phyloP scores from a whole-genome alignment of 345 rosid species.

The Passiflora organensis region DNA sequence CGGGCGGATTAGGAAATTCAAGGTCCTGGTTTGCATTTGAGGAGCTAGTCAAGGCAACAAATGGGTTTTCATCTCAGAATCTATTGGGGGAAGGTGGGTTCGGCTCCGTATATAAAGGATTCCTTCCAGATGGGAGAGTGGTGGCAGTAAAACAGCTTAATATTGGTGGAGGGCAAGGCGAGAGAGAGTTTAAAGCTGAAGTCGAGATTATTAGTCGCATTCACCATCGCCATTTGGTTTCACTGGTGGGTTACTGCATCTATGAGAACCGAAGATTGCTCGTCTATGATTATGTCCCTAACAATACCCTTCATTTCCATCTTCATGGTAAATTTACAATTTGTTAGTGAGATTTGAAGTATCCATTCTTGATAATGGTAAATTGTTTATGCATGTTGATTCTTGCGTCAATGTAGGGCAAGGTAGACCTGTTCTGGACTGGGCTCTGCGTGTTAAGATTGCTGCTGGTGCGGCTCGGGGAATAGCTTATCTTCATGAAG shows the following conservation, averaged over 20 bases:
- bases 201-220: constrained; percentile 89
- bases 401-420: constrained; percentile 33
- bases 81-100: constrained; percentile 94
- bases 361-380: too few species aligned
- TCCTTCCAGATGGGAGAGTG: constrained; percentile 75
- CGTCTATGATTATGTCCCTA: constrained; percentile 77
- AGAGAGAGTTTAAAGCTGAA: constrained; percentile 89
- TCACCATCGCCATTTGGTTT: constrained; percentile 92
- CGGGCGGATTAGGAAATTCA: constrained; percentile 71
- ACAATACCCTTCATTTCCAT: constrained; percentile 84
- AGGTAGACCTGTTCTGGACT: constrained; percentile 57
- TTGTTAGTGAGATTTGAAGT: constrained; percentile 15
- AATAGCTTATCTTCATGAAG: constrained; percentile 95
- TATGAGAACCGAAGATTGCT: constrained; percentile 75
- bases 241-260: constrained; percentile 91
- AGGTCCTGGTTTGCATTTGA: constrained; percentile 64
- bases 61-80: constrained; percentile 72
- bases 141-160: constrained; percentile 88
- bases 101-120: constrained; percentile 83
- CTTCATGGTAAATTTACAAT: constrained; percentile 64
- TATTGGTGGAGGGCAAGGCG: constrained; percentile 84
- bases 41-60: constrained; percentile 63
- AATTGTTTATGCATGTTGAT: constrained; percentile 5
- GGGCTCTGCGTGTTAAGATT: constrained; percentile 72
- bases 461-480: constrained; percentile 98